Evolutionary conservation across 2,329 filamentous ascomycete genomes (phyloP), one percentile per base, ranked within the genome.

Genomic region (Penicillium sp.): DNA sequence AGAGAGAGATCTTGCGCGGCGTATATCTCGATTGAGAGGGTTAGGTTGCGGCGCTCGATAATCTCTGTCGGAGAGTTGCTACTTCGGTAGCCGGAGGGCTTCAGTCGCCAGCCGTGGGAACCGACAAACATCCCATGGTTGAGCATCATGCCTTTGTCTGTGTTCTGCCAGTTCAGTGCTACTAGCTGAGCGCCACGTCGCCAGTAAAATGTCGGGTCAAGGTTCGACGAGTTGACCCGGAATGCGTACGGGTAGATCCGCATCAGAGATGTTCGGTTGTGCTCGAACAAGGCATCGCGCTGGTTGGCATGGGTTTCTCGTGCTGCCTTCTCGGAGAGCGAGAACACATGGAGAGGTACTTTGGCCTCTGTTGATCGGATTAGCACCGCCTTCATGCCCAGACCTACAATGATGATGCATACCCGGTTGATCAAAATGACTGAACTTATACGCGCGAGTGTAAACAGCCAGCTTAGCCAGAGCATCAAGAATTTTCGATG

Each of bases 131-230:
- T 93, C 59, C 82, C 90, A 63, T 93, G 84, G 64, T 96, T 96
- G 13, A 95, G 78, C 91, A 96, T 96, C 84, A 94, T 94, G 29
- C 88, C 89, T 59, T 88, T 85, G 62, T 96, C 89, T 68, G 86
- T 83, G 53, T 83, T 84, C 69, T 97, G 90, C 88, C 90, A 97
- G 70, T 96, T 96, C 53, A 97, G 74, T 0, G 90, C 90, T 1
- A 94, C 88, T 59, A 96, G 84, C 68, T 96, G 90, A 3, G 94
- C 84, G 13, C 90, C 90, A 56, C 87, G 84, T 29, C 88, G 79
- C 90, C 90, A 96, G 69, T 90, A 93, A 3, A 84, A 77, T 1
- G 82, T 80, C 4, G 91, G 89, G 58, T 95, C 88, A 12, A 94
- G 75, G 64, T 96, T 97, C 1, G 87, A 93, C 0, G 88, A 95